A percentile compares a stretch with the other conserved stretches of the same genome.
Conservation (phyloP, 1,284 basidiomycete species). For the Leccinum ponderosum region DNA sequence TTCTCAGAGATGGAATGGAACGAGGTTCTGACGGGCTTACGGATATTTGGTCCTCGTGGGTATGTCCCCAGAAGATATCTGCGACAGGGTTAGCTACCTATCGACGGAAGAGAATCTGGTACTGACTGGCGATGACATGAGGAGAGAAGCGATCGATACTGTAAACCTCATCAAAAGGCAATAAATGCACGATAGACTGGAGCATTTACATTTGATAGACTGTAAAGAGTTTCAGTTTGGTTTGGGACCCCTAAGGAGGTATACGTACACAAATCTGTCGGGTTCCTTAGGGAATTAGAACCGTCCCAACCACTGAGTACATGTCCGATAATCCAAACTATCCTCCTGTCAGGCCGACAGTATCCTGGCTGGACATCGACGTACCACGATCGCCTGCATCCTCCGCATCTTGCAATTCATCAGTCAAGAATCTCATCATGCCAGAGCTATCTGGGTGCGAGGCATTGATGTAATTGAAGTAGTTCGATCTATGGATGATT, state of each 20-base stretch:
- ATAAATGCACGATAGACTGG: not conserved
- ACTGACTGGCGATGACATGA: slow-evolving; percentile 75
- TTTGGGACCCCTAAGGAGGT: not conserved
- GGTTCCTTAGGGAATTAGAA: slow-evolving; percentile 56
- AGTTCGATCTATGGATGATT: slow-evolving; percentile 50
- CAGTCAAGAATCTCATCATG: slow-evolving; percentile 77
- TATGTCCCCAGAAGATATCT: slow-evolving; percentile 82
- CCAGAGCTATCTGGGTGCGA: slow-evolving; percentile 70
- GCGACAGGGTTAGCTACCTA: slow-evolving; percentile 6
- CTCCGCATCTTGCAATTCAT: slow-evolving; percentile 79
- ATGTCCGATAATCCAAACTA: slow-evolving; percentile 82
- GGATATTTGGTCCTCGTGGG: slow-evolving; percentile 80
- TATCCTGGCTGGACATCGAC: slow-evolving; percentile 7
- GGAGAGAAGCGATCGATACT: slow-evolving; percentile 81
- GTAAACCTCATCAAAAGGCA: slow-evolving; percentile 1
- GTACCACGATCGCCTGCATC: slow-evolving; percentile 66
- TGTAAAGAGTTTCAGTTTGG: slow-evolving; percentile 25
- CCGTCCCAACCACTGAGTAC: slow-evolving; percentile 80
- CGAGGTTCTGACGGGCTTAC: slow-evolving; percentile 37
- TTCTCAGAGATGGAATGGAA: not conserved
- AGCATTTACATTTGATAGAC: slow-evolving; percentile 70
- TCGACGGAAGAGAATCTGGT: not conserved
- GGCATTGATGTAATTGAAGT: slow-evolving; percentile 78
- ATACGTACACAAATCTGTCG: slow-evolving; percentile 67
- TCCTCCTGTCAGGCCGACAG: slow-evolving; percentile 11